Conservation (phyloP, 345 rosid genomes). For the Syzygium grande region DNA sequence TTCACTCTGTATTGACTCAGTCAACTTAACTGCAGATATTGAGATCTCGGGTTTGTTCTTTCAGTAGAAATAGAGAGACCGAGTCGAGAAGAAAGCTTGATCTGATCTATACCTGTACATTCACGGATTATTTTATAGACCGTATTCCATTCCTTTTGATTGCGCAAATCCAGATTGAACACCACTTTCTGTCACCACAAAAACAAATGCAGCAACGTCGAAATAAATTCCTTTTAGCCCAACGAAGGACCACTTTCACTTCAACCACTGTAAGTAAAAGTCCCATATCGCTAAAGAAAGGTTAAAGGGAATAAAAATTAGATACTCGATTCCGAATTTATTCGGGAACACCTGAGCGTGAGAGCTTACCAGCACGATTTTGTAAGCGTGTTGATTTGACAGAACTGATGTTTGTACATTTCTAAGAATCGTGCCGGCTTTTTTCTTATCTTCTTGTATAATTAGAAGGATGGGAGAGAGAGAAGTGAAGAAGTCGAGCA, state of each 20-base stretch:
- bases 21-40: not conserved
- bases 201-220: not conserved
- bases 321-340: too few species aligned
- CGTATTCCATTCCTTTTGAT: conserved; percentile 30
- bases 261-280: not conserved
- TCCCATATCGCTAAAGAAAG: too few species aligned
- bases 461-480: too few species aligned
- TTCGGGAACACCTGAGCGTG: too few species aligned
- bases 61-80: not conserved
- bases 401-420: too few species aligned
- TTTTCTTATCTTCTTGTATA: too few species aligned
- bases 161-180: conserved; percentile 24
- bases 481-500: too few species aligned
- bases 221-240: not conserved
- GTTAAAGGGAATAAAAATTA: too few species aligned
- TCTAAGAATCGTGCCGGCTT: too few species aligned
- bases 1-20: not conserved
- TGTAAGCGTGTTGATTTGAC: too few species aligned
- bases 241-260: not conserved
- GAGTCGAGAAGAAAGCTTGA: not conserved
- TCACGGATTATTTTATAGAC: conserved; percentile 35
- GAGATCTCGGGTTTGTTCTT: not conserved
- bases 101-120: conserved; percentile 23
- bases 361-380: too few species aligned
- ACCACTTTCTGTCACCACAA: conserved; percentile 38